phyloP scores from a whole-genome alignment of 202 grass and related monocot species.

The Panicum hallii region DNA sequence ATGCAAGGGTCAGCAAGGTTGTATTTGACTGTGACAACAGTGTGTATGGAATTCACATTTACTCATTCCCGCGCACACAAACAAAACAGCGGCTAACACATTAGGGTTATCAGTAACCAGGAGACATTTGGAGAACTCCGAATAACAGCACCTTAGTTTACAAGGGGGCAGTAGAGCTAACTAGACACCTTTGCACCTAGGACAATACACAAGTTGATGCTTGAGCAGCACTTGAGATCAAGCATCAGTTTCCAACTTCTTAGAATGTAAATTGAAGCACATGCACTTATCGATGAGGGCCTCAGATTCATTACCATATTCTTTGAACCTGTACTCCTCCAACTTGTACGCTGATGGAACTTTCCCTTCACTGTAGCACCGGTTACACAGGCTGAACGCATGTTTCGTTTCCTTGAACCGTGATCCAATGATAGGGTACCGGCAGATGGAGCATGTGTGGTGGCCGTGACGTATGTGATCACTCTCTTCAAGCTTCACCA shows the following conservation, averaged over 20 bases:
- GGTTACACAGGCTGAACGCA: constrained; percentile 86
- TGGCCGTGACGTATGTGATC: constrained; percentile 86
- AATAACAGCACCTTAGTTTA: constrained; percentile 58
- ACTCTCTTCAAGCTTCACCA: constrained; percentile 93
- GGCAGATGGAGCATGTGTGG: constrained; percentile 87
- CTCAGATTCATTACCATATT: constrained; percentile 84
- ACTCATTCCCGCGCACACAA: constrained; percentile 41
- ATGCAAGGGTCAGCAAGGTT: constrained; percentile 25
- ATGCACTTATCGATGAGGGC: constrained; percentile 79
- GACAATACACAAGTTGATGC: constrained; percentile 49
- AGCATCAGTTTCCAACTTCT: constrained; percentile 67
- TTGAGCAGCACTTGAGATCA: constrained; percentile 39
- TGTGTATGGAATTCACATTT: constrained; percentile 51
- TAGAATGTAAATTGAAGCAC: constrained; percentile 88
- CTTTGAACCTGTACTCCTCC: constrained; percentile 96
- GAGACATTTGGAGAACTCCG: constrained; percentile 36
- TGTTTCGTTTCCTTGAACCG: constrained; percentile 93
- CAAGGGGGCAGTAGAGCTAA: constrained; percentile 53
- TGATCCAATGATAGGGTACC: constrained; percentile 90
- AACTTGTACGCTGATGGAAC: constrained; percentile 84
- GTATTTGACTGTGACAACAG: constrained; percentile 41
- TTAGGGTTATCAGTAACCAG: constrained; percentile 35
- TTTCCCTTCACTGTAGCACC: constrained; percentile 99
- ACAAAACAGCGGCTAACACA: constrained; percentile 41
- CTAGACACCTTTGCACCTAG: constrained; percentile 62